phyloP scores from a whole-genome alignment of 768 basidiomycete species.

The Mycena albidolilacea region DNA sequence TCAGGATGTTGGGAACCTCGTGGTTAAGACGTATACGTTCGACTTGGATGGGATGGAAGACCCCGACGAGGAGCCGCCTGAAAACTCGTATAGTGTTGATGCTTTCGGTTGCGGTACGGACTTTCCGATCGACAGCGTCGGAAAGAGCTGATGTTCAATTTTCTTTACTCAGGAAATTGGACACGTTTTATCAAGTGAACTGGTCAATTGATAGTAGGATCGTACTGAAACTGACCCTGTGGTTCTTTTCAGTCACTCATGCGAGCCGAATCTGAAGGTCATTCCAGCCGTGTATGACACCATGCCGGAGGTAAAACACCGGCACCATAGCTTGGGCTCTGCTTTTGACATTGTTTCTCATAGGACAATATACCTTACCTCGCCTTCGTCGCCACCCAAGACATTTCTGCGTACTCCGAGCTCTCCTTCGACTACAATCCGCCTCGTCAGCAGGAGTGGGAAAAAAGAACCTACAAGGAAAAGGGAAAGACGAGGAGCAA shows the following conservation, averaged over 20 bases:
- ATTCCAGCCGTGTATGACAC: constrained; percentile 38
- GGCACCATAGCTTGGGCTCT: neutral
- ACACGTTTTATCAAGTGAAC: constrained; percentile 47
- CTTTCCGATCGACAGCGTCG: neutral
- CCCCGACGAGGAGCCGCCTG: neutral
- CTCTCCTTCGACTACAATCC: neutral
- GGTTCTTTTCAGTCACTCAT: constrained; percentile 41
- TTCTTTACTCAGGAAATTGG: constrained; percentile 44
- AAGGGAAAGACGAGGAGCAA: neutral
- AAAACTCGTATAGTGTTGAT: constrained; percentile 30
- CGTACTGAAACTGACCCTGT: neutral
- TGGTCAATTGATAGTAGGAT: neutral
- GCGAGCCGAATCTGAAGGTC: constrained; percentile 41
- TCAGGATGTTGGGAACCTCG: neutral
- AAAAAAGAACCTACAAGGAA: neutral
- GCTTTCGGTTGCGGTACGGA: constrained; percentile 27
- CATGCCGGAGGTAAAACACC: constrained; percentile 9
- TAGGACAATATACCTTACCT: constrained; percentile 3
- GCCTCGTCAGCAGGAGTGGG: neutral
- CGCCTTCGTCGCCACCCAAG: neutral
- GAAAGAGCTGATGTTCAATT: neutral
- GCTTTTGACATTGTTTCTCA: neutral
- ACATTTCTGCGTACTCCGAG: neutral
- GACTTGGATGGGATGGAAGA: constrained; percentile 43
- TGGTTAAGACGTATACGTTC: constrained; percentile 34